Evolutionary conservation across 768 basidiomycete species (phyloP).

Genomic region (Suillus luteus): DNA sequence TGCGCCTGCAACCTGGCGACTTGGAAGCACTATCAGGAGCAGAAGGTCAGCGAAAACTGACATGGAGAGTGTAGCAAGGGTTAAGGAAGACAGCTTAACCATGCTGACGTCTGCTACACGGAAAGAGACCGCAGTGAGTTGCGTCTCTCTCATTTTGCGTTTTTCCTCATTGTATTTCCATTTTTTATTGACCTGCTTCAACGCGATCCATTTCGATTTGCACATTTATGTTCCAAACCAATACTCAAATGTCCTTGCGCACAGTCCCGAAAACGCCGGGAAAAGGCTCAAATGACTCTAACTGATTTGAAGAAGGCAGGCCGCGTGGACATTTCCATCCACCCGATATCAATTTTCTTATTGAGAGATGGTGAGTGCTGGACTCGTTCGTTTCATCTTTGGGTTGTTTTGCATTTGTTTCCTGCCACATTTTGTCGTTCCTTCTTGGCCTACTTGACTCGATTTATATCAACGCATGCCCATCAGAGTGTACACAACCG

Average conservation of each 20-base stretch:
- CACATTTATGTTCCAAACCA: background rate
- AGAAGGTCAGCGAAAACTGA: constrained; percentile 5
- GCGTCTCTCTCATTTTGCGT: background rate
- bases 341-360: constrained; percentile 70
- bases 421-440: background rate
- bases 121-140: constrained; percentile 16
- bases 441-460: background rate
- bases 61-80: constrained; percentile 1
- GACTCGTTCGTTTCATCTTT: background rate
- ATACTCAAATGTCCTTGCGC: background rate
- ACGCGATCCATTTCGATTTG: background rate
- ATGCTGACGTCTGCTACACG: background rate
- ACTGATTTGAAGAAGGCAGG: constrained; percentile 52
- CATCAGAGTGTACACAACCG: background rate
- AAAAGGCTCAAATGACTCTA: constrained; percentile 15
- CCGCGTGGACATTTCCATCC: constrained; percentile 57
- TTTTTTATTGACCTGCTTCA: background rate
- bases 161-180: background rate
- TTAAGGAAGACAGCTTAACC: background rate
- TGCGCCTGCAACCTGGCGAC: constrained; percentile 13
- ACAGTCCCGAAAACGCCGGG: constrained; percentile 15
- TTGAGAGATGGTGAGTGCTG: constrained; percentile 55
- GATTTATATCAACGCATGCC: background rate
- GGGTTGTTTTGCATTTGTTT: background rate
- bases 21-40: constrained; percentile 10